Evolutionary conservation across 495 filamentous ascomycete genomes (phyloP), one percentile per base, ranked within the genome.

Genomic region (Neurospora pannonica): DNA sequence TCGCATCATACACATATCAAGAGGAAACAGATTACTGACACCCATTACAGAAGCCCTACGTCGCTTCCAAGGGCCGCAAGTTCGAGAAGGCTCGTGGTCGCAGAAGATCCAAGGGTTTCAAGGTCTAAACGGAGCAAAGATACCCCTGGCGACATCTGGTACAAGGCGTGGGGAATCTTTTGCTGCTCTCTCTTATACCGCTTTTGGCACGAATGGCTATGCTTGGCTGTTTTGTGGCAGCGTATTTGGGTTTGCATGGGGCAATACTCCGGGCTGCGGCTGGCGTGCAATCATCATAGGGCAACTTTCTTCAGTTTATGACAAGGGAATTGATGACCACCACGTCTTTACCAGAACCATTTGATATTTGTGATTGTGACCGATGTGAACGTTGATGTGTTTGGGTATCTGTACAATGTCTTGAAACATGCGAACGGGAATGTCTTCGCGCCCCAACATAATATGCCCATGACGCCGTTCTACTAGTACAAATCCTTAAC

Each of bases 51-150:
- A 97, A 97, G 89, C 97, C 97, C 36, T 95, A 98, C 79, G 90
- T 99, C 79, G 90, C 92, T 85, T 96, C 93, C 89, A 99, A 99
- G 91, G 97, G 97, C 80, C 92, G 97, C 84, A 99, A 99, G 89
- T 99, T 98, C 88, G 96, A 99, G 90, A 88, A 89, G 72, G 96
- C 95, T 82, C 95, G 96, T 94, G 96, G 96, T 82, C 93, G 96
- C 84, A 95, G 96, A 88, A 88, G 94, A 84, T 97, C 94, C 78
- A 87, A 90, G 77, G 96, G 97, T 88, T 99, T 98, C 93, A 99
- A 99, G 93, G 96, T 99, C 82, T 99, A 95, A 88, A 78, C 71
- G 71, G 76, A 67, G 54, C 54, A 67, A 67, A 67, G 74, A 76
- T 78, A 76, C 79, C 77, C 46, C 76, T 67, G 54, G 54, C 54